Conservation (phyloP, 1,284 basidiomycete species). For the Leccinum insolens region DNA sequence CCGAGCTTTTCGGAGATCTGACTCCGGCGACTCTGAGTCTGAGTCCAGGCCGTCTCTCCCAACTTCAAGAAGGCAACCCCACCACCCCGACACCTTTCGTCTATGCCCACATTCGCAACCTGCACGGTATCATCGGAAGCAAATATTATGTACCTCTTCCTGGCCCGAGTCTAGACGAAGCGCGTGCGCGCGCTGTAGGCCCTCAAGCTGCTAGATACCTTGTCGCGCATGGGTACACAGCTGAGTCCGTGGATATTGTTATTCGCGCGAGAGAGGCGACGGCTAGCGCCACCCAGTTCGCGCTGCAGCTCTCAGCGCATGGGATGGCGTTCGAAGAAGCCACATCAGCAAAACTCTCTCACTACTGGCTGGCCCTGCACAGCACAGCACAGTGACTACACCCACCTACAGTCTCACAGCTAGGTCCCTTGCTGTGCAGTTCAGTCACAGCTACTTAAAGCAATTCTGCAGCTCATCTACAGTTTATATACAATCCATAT, state of each 20-base stretch:
- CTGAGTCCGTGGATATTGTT: neutral
- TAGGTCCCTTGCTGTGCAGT: too few relatives aligned
- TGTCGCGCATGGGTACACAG: neutral
- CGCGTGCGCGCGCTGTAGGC: neutral
- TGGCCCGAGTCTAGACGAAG: neutral
- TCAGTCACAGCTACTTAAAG: too few relatives aligned
- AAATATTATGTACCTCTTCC: neutral
- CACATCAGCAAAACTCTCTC: neutral
- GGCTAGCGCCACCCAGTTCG: neutral
- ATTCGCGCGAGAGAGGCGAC: neutral
- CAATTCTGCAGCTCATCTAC: too few relatives aligned
- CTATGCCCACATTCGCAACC: neutral
- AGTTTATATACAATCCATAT: too few relatives aligned
- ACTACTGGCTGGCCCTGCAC: too few relatives aligned
- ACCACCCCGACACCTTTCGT: neutral
- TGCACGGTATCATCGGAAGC: neutral
- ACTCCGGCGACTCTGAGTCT: too few relatives aligned
- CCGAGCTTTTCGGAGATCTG: too few relatives aligned
- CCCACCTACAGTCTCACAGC: too few relatives aligned
- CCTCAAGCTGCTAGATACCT: neutral
- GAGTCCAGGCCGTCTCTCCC: too few relatives aligned
- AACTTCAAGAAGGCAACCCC: too few relatives aligned
- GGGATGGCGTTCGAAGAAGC: constrained; percentile 11
- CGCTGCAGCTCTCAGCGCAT: neutral
- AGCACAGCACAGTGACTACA: too few relatives aligned